These are phyloP conservation scores for Stephania yunnanensis DNA, from an alignment of 164 flowering plant species.

Conservation along the genomic window DNA sequence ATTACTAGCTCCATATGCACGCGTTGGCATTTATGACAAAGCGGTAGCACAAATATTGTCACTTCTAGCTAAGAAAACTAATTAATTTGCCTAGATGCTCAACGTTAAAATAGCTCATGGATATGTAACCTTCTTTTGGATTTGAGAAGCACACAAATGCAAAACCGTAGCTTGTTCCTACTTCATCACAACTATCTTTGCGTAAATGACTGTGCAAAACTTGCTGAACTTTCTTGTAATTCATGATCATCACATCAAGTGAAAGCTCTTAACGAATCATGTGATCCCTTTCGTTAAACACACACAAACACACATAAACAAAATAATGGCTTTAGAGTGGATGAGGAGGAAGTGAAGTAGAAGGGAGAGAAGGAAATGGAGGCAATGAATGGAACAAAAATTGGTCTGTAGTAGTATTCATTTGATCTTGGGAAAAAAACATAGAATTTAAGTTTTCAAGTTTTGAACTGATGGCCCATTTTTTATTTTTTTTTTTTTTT, in stretches of 20 bases:
- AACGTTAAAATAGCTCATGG: slow-evolving; percentile 68
- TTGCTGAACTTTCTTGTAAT: slow-evolving; percentile 56
- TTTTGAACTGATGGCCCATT: too few species aligned
- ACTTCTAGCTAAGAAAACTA: neutral
- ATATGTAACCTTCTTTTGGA: slow-evolving; percentile 74
- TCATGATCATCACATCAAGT: slow-evolving; percentile 63
- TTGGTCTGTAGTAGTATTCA: slow-evolving; percentile 23
- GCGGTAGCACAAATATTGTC: neutral
- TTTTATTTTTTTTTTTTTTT: too few species aligned
- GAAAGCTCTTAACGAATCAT: slow-evolving; percentile 79
- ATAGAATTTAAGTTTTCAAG: too few species aligned
- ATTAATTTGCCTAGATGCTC: neutral
- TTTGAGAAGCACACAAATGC: slow-evolving; percentile 88
- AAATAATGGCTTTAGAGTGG: neutral
- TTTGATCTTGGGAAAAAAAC: neutral
- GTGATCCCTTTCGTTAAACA: slow-evolving; percentile 42
- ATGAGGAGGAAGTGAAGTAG: too few species aligned
- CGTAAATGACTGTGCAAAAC: slow-evolving; percentile 72
- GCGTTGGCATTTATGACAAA: neutral
- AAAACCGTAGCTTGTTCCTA: slow-evolving; percentile 74
- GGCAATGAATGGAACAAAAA: slow-evolving; percentile 34
- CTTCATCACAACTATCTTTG: slow-evolving; percentile 66
- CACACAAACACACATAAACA: neutral
- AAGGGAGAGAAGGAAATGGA: slow-evolving; percentile 24
- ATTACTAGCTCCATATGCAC: neutral